Base-by-base conservation (phyloP, 257 asterid species). In the Eucommia ulmoides region DNA sequence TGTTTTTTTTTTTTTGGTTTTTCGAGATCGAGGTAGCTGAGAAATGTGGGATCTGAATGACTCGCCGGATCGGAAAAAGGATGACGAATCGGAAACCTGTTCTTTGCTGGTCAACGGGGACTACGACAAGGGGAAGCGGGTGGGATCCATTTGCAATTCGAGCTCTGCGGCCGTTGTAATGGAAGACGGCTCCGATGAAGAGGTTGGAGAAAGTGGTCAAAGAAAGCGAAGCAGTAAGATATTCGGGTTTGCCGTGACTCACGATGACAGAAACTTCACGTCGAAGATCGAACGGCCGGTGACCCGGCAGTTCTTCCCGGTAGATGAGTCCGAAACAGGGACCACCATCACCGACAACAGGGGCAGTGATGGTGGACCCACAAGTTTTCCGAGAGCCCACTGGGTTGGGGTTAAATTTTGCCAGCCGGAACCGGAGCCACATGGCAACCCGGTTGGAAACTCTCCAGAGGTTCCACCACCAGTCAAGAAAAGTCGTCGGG, bases 341-440 rank as follows among this genome's bases (percentile, higher is more conserved):
- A 67, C 52, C 9, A 29, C 64, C 1, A 55, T 63, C 17, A 35
- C 25, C 24, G 46, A 7, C 33, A 35, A 42, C 20, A 1, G 20
- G 10, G 45, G 45, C 45, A 19, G 42, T 33, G 48, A 20, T 10
- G 48, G 26, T 8, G 58, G 53, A n/a, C 20, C 59, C 17, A 35
- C 62, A 19, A 53, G 59, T 59, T 83, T 77, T 56, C 95, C 94
- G 0, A 65, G 85, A 71, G 87, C 99, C 22, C 94, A 77, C 71
- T 91, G 99, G 99, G 82, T 75, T 16, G 99, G 97, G 0, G 96
- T 86, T 10, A 77, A 79, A 55, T 91, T 91, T 56, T 72, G 88
- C 65, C 89, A 78, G 69, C 59, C 79, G 1, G 79, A 73, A 56
- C 71, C 74, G 19, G 65, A 54, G 2, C 64, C 54, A 64, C 71